Base-by-base conservation (phyloP, 2,329 filamentous ascomycete genomes). In the Paraphaeosphaeria sporulosa region DNA sequence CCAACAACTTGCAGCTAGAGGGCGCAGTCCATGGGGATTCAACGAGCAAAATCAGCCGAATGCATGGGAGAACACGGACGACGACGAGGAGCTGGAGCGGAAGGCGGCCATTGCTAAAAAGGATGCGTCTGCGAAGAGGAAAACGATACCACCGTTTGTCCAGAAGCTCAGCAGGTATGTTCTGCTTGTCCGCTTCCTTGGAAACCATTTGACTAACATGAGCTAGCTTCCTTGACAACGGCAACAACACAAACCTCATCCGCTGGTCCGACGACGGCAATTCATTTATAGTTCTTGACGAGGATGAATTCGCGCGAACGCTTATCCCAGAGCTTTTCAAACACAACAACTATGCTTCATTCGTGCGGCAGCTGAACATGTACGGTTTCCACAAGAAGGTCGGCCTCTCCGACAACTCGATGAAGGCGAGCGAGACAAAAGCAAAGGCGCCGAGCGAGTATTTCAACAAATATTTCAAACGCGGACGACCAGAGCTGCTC, bases 361-460 rank as follows among this genome's bases (percentile, higher is more conserved):
- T 92, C 68, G 90, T 92, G 32, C 86, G 90, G 27, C 89, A 92
- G 67, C 79, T 92, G 57, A 84, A 84, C 62, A 84, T 85, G 82
- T 86, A 86, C 65, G 82, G 83, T 43, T 84, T 86, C 60, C 83
- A 85, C 74, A 84, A 85, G 65, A 82, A 82, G 40, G 81, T 85
- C 21, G 83, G 84, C n/a, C 85, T 99, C 19, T 97, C 94, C 4
- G 95, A 99, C 78, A 97, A 97, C 75, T 97, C 94, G 0, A 96
- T 99, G 91, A 91, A 95, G 67, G 94, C 96, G 6, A 97, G 94
- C 75, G 95, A 98, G 80, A 90, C 94, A 63, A 97, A 97, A 77
- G 94, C 94, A 76, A 99, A 99, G 81, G 97, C 93, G 60, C 95
- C 95, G 0, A 98, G 94, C 84, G 95, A 98, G 83, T 99, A 99